Conservation (phyloP, 1,139 yeast species). For the Wickerhamomyces sp. region DNA sequence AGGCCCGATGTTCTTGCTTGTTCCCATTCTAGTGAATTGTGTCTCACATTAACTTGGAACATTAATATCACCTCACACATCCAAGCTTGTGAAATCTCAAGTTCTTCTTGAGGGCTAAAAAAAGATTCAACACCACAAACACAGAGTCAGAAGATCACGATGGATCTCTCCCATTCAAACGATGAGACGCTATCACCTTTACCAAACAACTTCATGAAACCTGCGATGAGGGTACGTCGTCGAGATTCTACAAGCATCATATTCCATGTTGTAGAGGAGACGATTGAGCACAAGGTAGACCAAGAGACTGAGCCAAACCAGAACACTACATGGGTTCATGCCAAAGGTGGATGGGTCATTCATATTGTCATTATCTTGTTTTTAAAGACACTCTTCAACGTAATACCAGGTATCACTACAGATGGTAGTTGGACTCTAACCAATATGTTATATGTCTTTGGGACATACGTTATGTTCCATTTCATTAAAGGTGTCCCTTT, state of each 20-base stretch:
- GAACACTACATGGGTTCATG: slow-evolving; percentile 95
- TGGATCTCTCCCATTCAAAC: background rate
- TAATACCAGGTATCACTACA: slow-evolving; percentile 68
- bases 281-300: slow-evolving; percentile 87
- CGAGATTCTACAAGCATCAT: slow-evolving; percentile 67
- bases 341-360: slow-evolving; percentile 92
- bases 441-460: slow-evolving; percentile 82
- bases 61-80: too few species aligned
- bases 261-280: slow-evolving; percentile 89
- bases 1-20: too few species aligned
- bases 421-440: slow-evolving; percentile 95
- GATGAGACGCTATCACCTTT: slow-evolving; percentile 11
- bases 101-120: too few species aligned
- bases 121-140: too few species aligned
- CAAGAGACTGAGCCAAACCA: slow-evolving; percentile 85
- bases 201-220: slow-evolving; percentile 1
- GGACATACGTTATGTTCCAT: slow-evolving; percentile 94
- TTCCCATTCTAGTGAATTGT: too few species aligned
- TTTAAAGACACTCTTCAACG: slow-evolving; percentile 70
- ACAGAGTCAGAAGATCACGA: too few species aligned
- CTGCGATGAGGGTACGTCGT: slow-evolving; percentile 15
- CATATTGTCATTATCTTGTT: slow-evolving; percentile 79
- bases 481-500: slow-evolving; percentile 96
- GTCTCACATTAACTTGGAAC: too few species aligned
- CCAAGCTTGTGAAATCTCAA: too few species aligned